Base-by-base conservation (phyloP, 148 eudicot species). In the Chenopodium berlandieri region DNA sequence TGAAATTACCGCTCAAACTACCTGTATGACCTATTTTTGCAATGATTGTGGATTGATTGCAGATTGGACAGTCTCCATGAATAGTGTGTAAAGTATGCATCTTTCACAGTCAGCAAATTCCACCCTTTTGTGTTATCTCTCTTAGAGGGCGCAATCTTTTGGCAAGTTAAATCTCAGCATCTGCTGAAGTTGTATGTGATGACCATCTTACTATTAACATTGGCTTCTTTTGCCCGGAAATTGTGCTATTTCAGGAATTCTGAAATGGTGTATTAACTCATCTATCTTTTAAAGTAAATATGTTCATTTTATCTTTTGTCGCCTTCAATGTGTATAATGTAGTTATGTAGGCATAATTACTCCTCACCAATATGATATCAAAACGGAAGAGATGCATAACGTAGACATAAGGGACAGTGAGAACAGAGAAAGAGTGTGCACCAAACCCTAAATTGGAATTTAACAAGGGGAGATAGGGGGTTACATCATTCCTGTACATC, bases 41-140 rank as follows among this genome's bases (percentile, higher is more conserved):
- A 46, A 54, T 47, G 30, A 23, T 10, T 68, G n/a, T 46, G 40
- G 70, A 32, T 71, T 64, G 60, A 32, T 56, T 69, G 32, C 50
- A 63, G 73, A 30, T 78, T 48, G 75, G 75, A 75, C 40, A 47
- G 14, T 68, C 66, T 56, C 54, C 47, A 19, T 56, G 5, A 11
- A 46, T 56, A 23, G 20, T 62, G 52, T 76, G 66, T 79, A 79
- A 60, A 79, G 56, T 73, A 73, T 73, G 19, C 17, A 8, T 22
- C 14, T 46, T 48, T 25, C 16, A 14, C 7, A 20, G 30, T 73
- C 31, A n/a, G 32, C 76, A 23, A 73, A n/a, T 74, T 44, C 27
- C 63, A 14, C 23, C 46, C 64, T 48, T 32, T 17, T 22, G 46
- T 77, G 3, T 72, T 72, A 46, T 44, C 46, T 16, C 56, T 73